Base-by-base conservation (phyloP, 441 rosid species). In the Eutrema salsugineum region DNA sequence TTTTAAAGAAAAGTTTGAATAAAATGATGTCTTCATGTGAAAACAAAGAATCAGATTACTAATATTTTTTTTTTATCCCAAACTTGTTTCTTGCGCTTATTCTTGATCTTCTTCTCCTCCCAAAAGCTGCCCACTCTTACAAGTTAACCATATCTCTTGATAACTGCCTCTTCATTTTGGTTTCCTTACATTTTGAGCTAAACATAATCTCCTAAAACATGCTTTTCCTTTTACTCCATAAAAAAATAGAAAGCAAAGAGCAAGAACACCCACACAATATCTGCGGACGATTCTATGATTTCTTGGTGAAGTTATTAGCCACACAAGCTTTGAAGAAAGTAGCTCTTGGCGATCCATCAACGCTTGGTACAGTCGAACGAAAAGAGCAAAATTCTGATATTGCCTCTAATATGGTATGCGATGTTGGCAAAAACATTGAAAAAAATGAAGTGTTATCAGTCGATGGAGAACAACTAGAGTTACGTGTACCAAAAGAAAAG, bases 21-120 rank as follows among this genome's bases (percentile, higher is more conserved):
- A 22, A 48, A 47, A 33, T 48, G 5, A 39, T 61, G 22, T 28
- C 70, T 64, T 48, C 42, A 46, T 24, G 59, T 72, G 8, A 35
- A 56, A 48, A 15, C 28, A 48, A 73, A 57, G 77, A 66, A 73
- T 65, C 60, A 57, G 17, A 57, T 57, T 55, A 55, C 51, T 55
- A 24, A 46, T 43, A 28, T 28, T 28, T 4, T 28, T 2, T 2
- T 3, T 48, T 36, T 62, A 40, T 40, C 22, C 77, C 62, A 73
- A 73, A 66, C 72, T 66, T 73, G 38, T 58, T 58, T 42, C 27
- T 42, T 58, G 35, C 17, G 16, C 15, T 19, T 36, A 66, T 73
- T 66, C 72, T 39, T 73, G 43, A 57, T 57, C 54, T 47, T 28
- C 24, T 48, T 28, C 20, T 57, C 46, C 9, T 57, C 38, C 77